Percentiles rank a stretch among this genome's conserved stretches.
phyloP scores from a whole-genome alignment of 495 filamentous ascomycete genomes.

The Tuber magnatum region DNA sequence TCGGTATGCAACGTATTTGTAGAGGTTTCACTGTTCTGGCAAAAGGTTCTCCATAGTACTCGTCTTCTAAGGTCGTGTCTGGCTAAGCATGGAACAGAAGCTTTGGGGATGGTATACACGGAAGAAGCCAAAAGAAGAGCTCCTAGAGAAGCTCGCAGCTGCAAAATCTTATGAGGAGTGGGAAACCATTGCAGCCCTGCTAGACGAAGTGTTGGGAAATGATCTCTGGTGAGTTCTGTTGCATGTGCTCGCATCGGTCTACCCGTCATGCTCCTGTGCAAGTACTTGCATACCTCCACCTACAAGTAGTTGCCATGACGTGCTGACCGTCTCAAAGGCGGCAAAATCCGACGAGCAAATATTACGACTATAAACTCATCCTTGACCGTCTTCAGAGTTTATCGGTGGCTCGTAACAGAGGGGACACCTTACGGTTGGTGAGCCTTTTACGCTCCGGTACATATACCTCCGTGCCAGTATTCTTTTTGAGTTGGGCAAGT shows the following conservation, averaged over 20 bases:
- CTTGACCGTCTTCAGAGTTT: slow-evolving; percentile 66
- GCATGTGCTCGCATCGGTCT: slow-evolving; percentile 4
- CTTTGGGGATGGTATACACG: slow-evolving; percentile 51
- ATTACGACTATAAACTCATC: slow-evolving; percentile 88
- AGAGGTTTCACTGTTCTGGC: slow-evolving; percentile 61
- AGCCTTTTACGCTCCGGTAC: slow-evolving; percentile 64
- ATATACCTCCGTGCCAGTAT: neutral
- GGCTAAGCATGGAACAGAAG: slow-evolving; percentile 44
- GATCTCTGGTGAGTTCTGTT: slow-evolving; percentile 62
- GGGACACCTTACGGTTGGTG: slow-evolving; percentile 66
- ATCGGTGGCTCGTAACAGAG: slow-evolving; percentile 63
- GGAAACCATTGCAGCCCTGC: slow-evolving; percentile 68
- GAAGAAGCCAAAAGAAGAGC: slow-evolving; percentile 50
- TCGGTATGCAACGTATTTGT: slow-evolving; percentile 52
- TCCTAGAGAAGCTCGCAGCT: slow-evolving; percentile 54
- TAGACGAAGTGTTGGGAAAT: slow-evolving; percentile 69
- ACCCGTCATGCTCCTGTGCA: neutral
- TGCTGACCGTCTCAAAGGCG: slow-evolving; percentile 49
- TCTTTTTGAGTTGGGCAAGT: neutral
- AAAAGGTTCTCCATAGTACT: slow-evolving; percentile 47
- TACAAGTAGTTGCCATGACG: neutral
- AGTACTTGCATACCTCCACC: neutral
- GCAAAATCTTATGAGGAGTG: slow-evolving; percentile 73
- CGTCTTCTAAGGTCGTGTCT: neutral
- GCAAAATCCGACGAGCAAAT: slow-evolving; percentile 67